Evolutionary conservation across 208 protist genomes (phyloP), one percentile per base, ranked within the genome.

Genomic region (Leishmania braziliensis): DNA sequence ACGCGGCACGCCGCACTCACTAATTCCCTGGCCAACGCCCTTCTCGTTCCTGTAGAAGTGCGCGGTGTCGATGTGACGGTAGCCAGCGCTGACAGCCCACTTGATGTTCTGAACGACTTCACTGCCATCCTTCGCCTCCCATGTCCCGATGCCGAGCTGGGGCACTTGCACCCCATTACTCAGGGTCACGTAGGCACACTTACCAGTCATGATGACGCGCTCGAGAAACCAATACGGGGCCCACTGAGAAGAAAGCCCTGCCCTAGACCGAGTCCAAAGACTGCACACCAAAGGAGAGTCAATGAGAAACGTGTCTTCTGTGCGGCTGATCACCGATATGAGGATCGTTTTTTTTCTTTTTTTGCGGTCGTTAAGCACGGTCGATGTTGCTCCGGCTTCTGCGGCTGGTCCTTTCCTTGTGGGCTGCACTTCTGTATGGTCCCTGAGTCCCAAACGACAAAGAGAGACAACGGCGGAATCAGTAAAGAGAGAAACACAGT

Each of bases 11-110:
- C 89, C 89, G 29, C 83, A 88, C 43, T 90, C 90, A 2, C 87
- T 80, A 46, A 94, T 87, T 23, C 83, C 92, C 71, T 86, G 77
- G 18, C 92, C 92, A 18, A 94, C 84, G 73, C 86, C 76, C 0
- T 69, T 85, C 77, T 98, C 95, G 78, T 99, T 99, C 18, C 87
- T 82, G 86, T 98, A 98, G 33, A 89, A 83, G 60, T 54, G 73
- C 5, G 97, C 94, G 58, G 89, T 94, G 86, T 98, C 96, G 65
- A 98, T 94, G 78, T 97, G 94, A 36, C 90, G 83, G 82, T 98
- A 98, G 29, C 97, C 97, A 10, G 86, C 83, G 60, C 91, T 65
- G 23, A 97, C 23, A 2, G 95, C 94, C 66, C 77, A 85, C 62
- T 83, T 75, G 5, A 96, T 80, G 46, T 89, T 89, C 56, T 86